phyloP scores from a whole-genome alignment of 257 asterid genomes.

The Solanum chaucha region DNA sequence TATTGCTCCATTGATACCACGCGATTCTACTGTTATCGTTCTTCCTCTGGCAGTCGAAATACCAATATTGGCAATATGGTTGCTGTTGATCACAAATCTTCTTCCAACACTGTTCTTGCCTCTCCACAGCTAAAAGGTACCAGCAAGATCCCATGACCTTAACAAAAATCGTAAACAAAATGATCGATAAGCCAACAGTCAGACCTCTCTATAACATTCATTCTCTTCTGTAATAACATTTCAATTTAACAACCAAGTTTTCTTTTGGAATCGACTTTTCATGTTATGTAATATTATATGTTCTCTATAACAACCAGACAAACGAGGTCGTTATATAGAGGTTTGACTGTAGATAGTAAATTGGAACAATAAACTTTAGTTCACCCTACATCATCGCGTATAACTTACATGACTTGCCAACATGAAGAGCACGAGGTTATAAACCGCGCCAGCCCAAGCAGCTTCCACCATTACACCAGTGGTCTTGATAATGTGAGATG shows the following conservation, averaged over 20 bases:
- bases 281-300: background rate
- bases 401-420: conserved; percentile 64
- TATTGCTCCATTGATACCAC: conserved; percentile 52
- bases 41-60: conserved; percentile 36
- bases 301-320: background rate
- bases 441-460: conserved; percentile 79
- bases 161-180: background rate
- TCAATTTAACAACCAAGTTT: background rate
- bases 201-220: background rate
- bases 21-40: conserved; percentile 8
- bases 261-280: background rate
- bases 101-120: conserved; percentile 67
- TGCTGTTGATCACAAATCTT: conserved; percentile 38
- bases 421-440: conserved; percentile 55
- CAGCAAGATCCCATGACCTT: conserved; percentile 67
- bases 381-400: background rate
- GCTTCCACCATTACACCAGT: conserved; percentile 62
- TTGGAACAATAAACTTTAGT: background rate
- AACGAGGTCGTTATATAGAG: background rate
- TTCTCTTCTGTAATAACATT: background rate
- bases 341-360: background rate
- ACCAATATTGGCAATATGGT: conserved; percentile 31
- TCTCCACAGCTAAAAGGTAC: conserved; percentile 55
- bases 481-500: conserved; percentile 49
- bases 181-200: background rate